Percentiles rank a stretch among this genome's conserved stretches.
phyloP scores from a whole-genome alignment of 148 eudicot genomes.

The Rhododendron henanense region DNA sequence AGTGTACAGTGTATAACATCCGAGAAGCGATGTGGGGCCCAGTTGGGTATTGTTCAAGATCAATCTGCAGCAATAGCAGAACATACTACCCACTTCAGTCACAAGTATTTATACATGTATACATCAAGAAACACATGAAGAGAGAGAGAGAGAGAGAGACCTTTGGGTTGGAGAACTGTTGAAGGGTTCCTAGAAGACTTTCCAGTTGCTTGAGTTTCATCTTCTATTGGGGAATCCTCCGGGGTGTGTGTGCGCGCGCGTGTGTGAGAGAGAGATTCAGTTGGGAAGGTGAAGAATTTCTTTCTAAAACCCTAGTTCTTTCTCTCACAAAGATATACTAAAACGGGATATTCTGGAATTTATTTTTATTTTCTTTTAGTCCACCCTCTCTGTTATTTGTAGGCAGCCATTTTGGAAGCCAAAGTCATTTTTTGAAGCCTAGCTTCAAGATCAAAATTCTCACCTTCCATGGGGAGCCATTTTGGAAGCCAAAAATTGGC shows the following conservation, averaged over 20 bases:
- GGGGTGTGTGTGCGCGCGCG: not conserved
- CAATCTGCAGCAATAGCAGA: constrained; percentile 53
- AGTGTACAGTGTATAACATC: constrained; percentile 76
- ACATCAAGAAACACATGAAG: constrained; percentile 2
- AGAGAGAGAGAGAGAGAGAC: constrained; percentile 26
- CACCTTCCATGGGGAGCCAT: no score
- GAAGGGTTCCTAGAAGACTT: constrained; percentile 72
- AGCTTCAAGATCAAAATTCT: no score
- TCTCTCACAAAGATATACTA: not conserved
- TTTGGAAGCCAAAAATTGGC: no score
- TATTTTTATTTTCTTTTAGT: not conserved
- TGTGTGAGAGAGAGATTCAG: not conserved
- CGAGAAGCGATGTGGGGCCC: constrained; percentile 97
- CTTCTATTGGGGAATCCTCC: constrained; percentile 19
- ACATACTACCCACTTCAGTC: not conserved
- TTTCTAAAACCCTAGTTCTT: not conserved
- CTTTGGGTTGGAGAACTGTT: constrained; percentile 82
- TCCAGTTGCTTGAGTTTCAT: constrained; percentile 99
- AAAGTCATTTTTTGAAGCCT: no score
- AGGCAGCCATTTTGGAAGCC: no score
- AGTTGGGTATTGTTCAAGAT: constrained; percentile 95
- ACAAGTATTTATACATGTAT: not conserved
- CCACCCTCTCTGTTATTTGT: not conserved
- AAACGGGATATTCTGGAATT: not conserved
- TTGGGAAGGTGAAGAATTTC: not conserved